Evolutionary conservation across 495 filamentous ascomycete genomes (phyloP), one percentile per base, ranked within the genome.

Genomic region (Penicillium parvum): DNA sequence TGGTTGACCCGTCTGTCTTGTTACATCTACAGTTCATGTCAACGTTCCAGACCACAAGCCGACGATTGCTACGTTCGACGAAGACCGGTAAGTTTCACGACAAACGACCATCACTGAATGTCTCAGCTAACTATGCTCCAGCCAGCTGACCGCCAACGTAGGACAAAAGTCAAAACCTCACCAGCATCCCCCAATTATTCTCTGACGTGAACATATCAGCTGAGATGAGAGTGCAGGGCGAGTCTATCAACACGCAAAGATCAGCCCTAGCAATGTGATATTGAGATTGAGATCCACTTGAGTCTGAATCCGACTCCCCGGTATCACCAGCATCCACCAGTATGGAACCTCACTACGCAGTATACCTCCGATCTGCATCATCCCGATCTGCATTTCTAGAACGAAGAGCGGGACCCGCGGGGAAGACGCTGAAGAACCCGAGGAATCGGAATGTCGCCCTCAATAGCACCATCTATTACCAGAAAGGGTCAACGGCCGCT

Each of bases 361-460:
- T 9, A 6, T 14, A n/a, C n/a, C n/a, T 37, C 10, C 12, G 12
- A 26, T 40, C 39, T 43, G 40, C 28, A 43, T 25, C 19, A 11
- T 44, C 33, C 42, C 41, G 23, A 34, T 8, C 2, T 32, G 12
- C 11, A 14, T 17, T 4, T 14, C 27, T 29, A 17, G 14, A 29
- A 27, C 14, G 21, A 26, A 25, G 11, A 18, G 21, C 19, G 20
- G 26, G 45, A 16, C 9, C 28, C 40, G 34, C 10, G 37, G 16
- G 26, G 7, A 34, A 26, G 12, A 21, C n/a, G n/a, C n/a, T n/a
- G n/a, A n/a, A n/a, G n/a, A 26, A 38, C 43, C 48, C 37, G 43
- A 26, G 32, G 32, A 35, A 29, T 27, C 22, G 37, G 40, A 51
- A 48, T 48, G 43, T 12, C 12, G 14, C 11, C 15, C 40, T 10